A percentile compares a stretch with the other conserved stretches of the same genome.
These are phyloP conservation scores for Plantago ovata DNA, from an alignment of 257 asterid species.

Conservation along the genomic window DNA sequence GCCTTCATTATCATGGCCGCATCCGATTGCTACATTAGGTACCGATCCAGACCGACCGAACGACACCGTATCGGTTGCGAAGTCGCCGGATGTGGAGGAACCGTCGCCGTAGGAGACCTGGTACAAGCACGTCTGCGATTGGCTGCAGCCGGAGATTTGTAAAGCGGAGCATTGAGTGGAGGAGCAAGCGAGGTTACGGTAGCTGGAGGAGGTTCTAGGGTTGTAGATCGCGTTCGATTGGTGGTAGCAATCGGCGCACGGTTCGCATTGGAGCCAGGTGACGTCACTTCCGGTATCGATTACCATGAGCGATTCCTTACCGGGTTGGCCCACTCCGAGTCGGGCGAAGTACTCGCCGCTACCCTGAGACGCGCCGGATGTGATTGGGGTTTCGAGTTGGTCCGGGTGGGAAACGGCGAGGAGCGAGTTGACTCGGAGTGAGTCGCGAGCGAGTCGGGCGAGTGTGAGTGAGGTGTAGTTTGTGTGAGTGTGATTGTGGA, in stretches of 20 bases:
- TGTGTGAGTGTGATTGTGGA: constrained; percentile 8
- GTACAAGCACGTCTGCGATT: constrained; percentile 32
- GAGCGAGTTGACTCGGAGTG: constrained; percentile 9
- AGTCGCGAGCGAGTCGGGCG: constrained; percentile 28
- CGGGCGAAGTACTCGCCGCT: constrained; percentile 78
- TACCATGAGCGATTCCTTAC: constrained; percentile 34
- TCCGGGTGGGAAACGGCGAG: constrained; percentile 25
- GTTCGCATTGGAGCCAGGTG: constrained; percentile 77
- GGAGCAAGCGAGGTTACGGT: constrained; percentile 36
- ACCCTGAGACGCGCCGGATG: constrained; percentile 56
- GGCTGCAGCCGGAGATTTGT: constrained; percentile 35
- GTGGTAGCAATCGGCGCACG: constrained; percentile 59
- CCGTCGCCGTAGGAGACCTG: constrained; percentile 73
- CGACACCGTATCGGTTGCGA: constrained; percentile 63
- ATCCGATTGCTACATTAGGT: constrained; percentile 52
- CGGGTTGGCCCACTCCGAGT: constrained; percentile 72
- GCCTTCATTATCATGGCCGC: constrained; percentile 76
- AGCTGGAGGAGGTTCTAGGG: constrained; percentile 49
- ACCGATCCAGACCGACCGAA: constrained; percentile 52
- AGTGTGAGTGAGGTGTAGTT: constrained; percentile 42
- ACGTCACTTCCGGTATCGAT: constrained; percentile 74
- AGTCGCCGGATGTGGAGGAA: constrained; percentile 53
- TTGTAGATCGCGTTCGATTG: constrained; percentile 60
- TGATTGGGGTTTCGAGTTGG: constrained; percentile 39
- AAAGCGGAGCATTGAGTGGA: constrained; percentile 45